Evolutionary conservation across 2,329 filamentous ascomycete genomes (phyloP).

Genomic region (Neoarthrinium moseri): DNA sequence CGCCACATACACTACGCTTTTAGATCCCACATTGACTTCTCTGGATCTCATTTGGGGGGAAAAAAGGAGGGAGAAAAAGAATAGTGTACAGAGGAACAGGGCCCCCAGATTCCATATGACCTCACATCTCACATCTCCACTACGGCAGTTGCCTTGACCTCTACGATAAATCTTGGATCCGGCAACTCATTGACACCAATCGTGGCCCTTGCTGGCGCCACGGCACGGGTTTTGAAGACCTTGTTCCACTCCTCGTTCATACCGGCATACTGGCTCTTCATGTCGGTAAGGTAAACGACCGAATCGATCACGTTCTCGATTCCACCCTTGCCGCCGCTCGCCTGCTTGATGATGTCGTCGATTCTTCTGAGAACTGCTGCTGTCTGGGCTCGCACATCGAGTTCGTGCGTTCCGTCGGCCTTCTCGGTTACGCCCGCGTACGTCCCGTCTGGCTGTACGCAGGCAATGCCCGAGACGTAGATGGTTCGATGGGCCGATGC

Average conservation of each 20-base stretch:
- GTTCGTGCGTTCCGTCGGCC: slow-evolving; percentile 29
- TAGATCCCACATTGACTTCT: too few species aligned
- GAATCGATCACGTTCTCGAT: slow-evolving; percentile 37
- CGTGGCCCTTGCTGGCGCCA: slow-evolving; percentile 34
- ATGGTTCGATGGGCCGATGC: slow-evolving; percentile 31
- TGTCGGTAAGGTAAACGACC: slow-evolving; percentile 39
- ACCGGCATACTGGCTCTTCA: slow-evolving; percentile 38
- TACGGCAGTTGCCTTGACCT: slow-evolving; percentile 29
- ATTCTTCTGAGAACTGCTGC: slow-evolving; percentile 36
- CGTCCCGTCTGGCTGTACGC: slow-evolving; percentile 26
- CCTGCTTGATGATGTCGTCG: slow-evolving; percentile 35
- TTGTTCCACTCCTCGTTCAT: slow-evolving; percentile 48
- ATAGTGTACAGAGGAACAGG: too few species aligned
- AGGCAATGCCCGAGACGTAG: slow-evolving; percentile 38
- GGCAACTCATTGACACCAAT: slow-evolving; percentile 30
- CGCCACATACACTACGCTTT: too few species aligned
- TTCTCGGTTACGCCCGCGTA: slow-evolving; percentile 34
- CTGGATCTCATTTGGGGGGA: too few species aligned
- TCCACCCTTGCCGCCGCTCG: slow-evolving; percentile 31
- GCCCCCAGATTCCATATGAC: too few species aligned
- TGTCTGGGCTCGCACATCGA: slow-evolving; percentile 36
- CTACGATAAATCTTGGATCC: slow-evolving; percentile 29
- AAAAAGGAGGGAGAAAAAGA: too few species aligned
- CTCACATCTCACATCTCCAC: slow-evolving; percentile 22
- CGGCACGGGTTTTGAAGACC: slow-evolving; percentile 33